Base-by-base conservation (phyloP, 768 basidiomycete genomes). In the Xanthoconium purpureum region DNA sequence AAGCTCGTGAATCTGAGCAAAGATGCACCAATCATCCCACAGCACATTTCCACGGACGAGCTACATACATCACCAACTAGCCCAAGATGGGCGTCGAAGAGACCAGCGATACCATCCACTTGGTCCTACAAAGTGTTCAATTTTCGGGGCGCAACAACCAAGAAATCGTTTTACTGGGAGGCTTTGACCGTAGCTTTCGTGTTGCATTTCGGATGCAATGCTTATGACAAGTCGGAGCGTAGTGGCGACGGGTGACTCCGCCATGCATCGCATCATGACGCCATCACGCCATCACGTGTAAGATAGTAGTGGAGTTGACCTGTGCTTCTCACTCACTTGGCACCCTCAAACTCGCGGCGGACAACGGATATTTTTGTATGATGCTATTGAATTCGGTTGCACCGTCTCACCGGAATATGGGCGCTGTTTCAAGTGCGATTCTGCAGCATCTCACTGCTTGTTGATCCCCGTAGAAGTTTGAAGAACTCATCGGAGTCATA, bases 11-110 rank as follows among this genome's bases (percentile, higher is more conserved):
- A 89, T 80, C 91, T 92, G 58, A 42, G 45, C 3, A 50, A 50
- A 52, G 44, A 55, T 47, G 13, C n/a, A 13, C 32, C 59, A 17
- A 49, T 33, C 33, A 36, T 57, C 39, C 30, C 30, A 40, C 52
- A 29, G 20, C 18, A 14, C 40, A n/a, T 17, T 30, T 39, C 30
- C 37, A 47, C 46, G 42, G 47, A 36, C 24, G 36, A 18, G 15
- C 24, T 7, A 61, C 84, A 66, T 69, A 89, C 88, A 76, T 90
- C 88, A 56, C 68, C 69, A 51, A 89, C 73, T 20, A 87, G 68
- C 59, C 80, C 82, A n/a, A 90, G 75, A 66, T 89, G 86, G 18
- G 80, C 75, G 60, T 87, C 84, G 60, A 87, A 82, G 15, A 83
- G 66, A 28, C 64, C 68, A 12, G 79, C 72, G 55, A 91, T 81